These are phyloP conservation scores for Penicillium griseofulvum DNA, from an alignment of 2,329 filamentous ascomycete genomes.

Conservation along the genomic window DNA sequence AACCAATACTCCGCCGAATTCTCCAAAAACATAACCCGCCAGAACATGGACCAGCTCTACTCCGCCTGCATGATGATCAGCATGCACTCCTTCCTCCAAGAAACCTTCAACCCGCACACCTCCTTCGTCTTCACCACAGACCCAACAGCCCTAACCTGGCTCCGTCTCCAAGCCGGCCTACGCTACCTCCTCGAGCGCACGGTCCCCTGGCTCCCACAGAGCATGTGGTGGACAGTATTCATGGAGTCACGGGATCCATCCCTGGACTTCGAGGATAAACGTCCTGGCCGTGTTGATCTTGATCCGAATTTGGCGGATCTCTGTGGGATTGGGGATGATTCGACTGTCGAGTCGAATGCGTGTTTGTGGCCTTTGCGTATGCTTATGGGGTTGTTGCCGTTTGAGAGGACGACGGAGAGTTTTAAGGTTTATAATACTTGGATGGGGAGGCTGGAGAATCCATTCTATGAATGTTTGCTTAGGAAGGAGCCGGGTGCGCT, in stretches of 20 bases:
- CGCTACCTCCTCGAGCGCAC: conserved; percentile 31
- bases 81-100: conserved; percentile 33
- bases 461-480: conserved; percentile 30
- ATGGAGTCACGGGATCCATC: conserved; percentile 24
- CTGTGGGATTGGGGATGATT: conserved; percentile 32
- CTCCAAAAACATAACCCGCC: conserved; percentile 17
- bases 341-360: conserved; percentile 32
- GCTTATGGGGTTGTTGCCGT: conserved; percentile 32
- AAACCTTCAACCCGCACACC: conserved; percentile 30
- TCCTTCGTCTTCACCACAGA: conserved; percentile 39
- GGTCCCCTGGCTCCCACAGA: conserved; percentile 25
- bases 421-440: conserved; percentile 30
- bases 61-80: conserved; percentile 40
- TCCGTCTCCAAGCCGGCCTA: conserved; percentile 36
- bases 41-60: conserved; percentile 41
- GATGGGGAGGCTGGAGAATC: conserved; percentile 35
- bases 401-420: conserved; percentile 24
- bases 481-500: conserved; percentile 33
- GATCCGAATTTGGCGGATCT: conserved; percentile 34
- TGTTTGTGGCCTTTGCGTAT: conserved; percentile 40
- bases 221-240: conserved; percentile 38
- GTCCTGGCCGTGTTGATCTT: conserved; percentile 28
- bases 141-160: conserved; percentile 36
- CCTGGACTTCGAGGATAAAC: conserved; percentile 28
- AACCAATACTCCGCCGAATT: conserved; percentile 36